phyloP scores from a whole-genome alignment of 768 basidiomycete species.

The Pholiota microspora region DNA sequence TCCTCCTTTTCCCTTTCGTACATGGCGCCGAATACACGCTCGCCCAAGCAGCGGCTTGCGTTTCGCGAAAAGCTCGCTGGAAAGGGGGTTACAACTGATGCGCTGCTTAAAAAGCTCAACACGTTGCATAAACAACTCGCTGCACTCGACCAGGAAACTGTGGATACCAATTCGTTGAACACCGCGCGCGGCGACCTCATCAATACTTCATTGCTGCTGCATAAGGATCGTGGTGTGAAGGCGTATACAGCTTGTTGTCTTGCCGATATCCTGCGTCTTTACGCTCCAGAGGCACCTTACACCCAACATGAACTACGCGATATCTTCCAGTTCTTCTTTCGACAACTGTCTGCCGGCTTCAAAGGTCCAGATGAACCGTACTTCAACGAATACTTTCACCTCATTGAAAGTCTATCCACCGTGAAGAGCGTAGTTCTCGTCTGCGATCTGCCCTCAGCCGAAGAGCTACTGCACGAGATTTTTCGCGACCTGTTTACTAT shows the following conservation, averaged over 20 bases:
- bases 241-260: slow-evolving; percentile 93
- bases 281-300: slow-evolving; percentile 97
- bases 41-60: slow-evolving; percentile 58
- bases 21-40: slow-evolving; percentile 77
- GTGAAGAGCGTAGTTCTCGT: slow-evolving; percentile 95
- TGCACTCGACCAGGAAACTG: slow-evolving; percentile 82
- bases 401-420: slow-evolving; percentile 90
- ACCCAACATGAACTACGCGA: slow-evolving; percentile 86
- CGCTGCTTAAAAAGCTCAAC: slow-evolving; percentile 84
- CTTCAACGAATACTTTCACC: slow-evolving; percentile 90
- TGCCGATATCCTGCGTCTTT: slow-evolving; percentile 89
- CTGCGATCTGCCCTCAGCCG: slow-evolving; percentile 85
- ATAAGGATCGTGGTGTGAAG: slow-evolving; percentile 96
- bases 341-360: slow-evolving; percentile 75
- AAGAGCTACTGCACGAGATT: slow-evolving; percentile 79
- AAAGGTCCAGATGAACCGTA: slow-evolving; percentile 78
- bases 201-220: slow-evolving; percentile 75
- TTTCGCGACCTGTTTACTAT: slow-evolving; percentile 84
- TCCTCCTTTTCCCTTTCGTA: slow-evolving; percentile 7
- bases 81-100: slow-evolving; percentile 77
- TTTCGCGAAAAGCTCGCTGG: slow-evolving; percentile 84
- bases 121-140: slow-evolving; percentile 73
- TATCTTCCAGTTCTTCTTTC: slow-evolving; percentile 96
- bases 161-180: slow-evolving; percentile 72
- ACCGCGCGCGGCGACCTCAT: slow-evolving; percentile 78